Evolutionary conservation across 2,329 filamentous ascomycete species (phyloP), one percentile per base, ranked within the genome.

Genomic region (Pezicula rhizophila): DNA sequence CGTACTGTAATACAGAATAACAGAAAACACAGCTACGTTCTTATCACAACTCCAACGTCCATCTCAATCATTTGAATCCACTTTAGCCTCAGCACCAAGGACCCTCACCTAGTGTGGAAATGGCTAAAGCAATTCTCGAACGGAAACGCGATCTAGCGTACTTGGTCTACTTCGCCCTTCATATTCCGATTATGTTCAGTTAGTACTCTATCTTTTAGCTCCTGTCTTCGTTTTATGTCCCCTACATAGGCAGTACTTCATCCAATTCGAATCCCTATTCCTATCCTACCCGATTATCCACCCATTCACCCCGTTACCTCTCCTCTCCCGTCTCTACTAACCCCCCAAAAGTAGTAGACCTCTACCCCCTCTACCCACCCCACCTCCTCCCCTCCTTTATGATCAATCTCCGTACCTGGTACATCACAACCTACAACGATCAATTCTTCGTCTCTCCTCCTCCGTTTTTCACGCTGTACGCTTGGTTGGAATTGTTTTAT

Each of bases 181-280:
- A 84, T 59, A 62, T 85, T 31, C 79, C 80, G 1, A 70, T 84
- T 35, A 78, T 84, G 66, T 73, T 84, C 53, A 65, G 81, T 84
- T 67, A 54, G 73, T 63, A 7, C 23, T 5, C 23, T 23, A 23
- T 23, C 23, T 23, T 7, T 7, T 23, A 23, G 23, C 4, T 7
- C 6, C 6, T 23, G 23, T 23, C 23, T 23, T 7, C 6, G 6
- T 23, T 23, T 23, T 4, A 23, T 23, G 6, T 7, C 23, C 20
- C 18, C 31, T 51, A 42, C 41, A 34, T n/a, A 18, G 18, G 3
- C 18, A 18, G 18, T 18, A 18, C 3, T 18, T 18, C 3, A 18
- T 18, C 18, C 2, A 18, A 18, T 18, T 18, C 18, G 3, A 18
- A 18, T 18, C 3, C 18, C 18, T 18, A 18, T 18, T 18, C 18